A percentile compares a stretch with the other conserved stretches of the same genome.
Evolutionary conservation across 2,329 filamentous ascomycete genomes (phyloP).

Genomic region (Paracoccidioides brasiliensis): DNA sequence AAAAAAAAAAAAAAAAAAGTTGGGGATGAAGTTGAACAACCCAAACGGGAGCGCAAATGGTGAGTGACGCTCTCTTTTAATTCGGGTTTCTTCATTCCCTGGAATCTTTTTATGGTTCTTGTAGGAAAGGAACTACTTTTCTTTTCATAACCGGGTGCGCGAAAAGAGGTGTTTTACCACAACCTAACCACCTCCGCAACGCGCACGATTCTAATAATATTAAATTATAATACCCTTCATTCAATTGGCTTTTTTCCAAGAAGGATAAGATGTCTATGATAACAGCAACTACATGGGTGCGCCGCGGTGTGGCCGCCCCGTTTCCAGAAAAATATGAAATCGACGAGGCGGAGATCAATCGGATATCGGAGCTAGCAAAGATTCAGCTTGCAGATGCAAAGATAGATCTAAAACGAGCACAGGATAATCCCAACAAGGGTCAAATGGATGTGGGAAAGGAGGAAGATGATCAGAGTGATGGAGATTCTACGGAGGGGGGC

Average conservation of each 20-base stretch:
- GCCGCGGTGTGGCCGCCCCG: conserved; percentile 60
- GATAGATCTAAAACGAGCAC: conserved; percentile 65
- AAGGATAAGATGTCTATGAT: conserved; percentile 49
- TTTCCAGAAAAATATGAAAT: conserved; percentile 65
- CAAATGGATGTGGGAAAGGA: conserved; percentile 26
- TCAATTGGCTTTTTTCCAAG: neutral
- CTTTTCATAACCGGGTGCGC: neutral
- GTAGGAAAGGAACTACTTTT: neutral
- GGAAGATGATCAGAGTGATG: conserved; percentile 12
- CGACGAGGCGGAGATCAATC: conserved; percentile 60
- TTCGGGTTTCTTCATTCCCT: neutral
- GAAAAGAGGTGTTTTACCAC: neutral
- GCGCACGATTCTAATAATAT: neutral
- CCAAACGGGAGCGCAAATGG: neutral
- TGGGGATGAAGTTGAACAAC: neutral
- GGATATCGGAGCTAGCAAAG: conserved; percentile 61
- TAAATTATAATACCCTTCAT: neutral
- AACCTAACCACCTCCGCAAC: neutral
- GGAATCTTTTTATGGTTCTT: neutral
- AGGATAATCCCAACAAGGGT: conserved; percentile 33
- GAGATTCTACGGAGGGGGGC: conserved; percentile 17
- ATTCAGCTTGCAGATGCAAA: conserved; percentile 84
- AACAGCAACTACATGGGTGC: conserved; percentile 62
- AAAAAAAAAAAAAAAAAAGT: conserved; percentile 1
- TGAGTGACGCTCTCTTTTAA: neutral